A percentile compares a stretch with the other conserved stretches of the same genome.
Evolutionary conservation across 495 filamentous ascomycete genomes (phyloP).

Genomic region (Sordaria brevicollis): DNA sequence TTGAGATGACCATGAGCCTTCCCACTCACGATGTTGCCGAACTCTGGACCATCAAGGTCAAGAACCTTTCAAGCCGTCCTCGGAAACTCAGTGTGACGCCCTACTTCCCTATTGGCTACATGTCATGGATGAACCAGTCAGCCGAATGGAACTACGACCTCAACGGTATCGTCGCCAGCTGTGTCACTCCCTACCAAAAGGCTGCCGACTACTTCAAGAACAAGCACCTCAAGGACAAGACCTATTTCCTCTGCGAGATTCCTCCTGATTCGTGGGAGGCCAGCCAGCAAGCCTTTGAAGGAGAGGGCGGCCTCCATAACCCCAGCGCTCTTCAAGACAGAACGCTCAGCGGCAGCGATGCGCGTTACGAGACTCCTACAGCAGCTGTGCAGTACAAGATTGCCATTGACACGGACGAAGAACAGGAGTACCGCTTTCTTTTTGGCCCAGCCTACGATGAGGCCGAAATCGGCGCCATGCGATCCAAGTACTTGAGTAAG

Average conservation of each 20-base stretch:
- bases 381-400: conserved; percentile 43
- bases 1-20: conserved; percentile 42
- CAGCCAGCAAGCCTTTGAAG: conserved; percentile 41
- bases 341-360: conserved; percentile 32
- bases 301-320: conserved; percentile 45
- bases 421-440: conserved; percentile 41
- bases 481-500: conserved; percentile 38
- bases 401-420: conserved; percentile 26
- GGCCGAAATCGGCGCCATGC: conserved; percentile 37
- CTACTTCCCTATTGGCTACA: conserved; percentile 48
- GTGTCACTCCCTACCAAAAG: conserved; percentile 46
- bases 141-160: conserved; percentile 39
- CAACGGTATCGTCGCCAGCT: conserved; percentile 37
- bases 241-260: conserved; percentile 46
- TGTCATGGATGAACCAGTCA: conserved; percentile 53
- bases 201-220: conserved; percentile 46
- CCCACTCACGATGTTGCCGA: conserved; percentile 45
- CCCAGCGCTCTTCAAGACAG: conserved; percentile 30
- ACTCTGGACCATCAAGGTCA: conserved; percentile 44
- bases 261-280: conserved; percentile 40
- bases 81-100: conserved; percentile 43
- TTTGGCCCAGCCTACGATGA: conserved; percentile 45
- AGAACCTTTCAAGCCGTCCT: conserved; percentile 34
- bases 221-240: conserved; percentile 46
- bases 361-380: conserved; percentile 45